phyloP scores from a whole-genome alignment of 345 rosid genomes.

The Boechera retrofracta region DNA sequence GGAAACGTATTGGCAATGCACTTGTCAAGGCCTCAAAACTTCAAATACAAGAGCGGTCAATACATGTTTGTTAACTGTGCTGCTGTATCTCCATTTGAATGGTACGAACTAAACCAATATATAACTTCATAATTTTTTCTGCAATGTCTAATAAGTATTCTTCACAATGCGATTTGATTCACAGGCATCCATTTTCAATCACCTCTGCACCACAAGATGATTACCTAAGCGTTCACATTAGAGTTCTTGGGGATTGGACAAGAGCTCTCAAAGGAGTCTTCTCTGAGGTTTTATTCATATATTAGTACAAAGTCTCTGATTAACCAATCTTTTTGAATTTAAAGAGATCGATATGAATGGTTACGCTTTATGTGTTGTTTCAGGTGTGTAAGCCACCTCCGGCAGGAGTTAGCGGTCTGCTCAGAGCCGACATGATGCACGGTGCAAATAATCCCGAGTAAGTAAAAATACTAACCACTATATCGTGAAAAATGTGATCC shows the following conservation, averaged over 20 bases:
- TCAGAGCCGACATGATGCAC: conserved; percentile 62
- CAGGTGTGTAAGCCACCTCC: conserved; percentile 72
- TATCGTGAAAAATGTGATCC: conserved; percentile 31
- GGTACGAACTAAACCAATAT: conserved; percentile 45
- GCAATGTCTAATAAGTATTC: neutral
- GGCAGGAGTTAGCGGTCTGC: conserved; percentile 68
- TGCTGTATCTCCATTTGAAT: conserved; percentile 85
- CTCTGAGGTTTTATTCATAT: conserved; percentile 52
- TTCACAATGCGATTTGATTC: no score
- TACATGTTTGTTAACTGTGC: conserved; percentile 85
- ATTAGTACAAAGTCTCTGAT: neutral
- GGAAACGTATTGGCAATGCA: conserved; percentile 80
- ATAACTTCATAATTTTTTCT: neutral
- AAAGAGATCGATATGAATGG: conserved; percentile 23
- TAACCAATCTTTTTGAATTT: neutral
- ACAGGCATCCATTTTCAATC: conserved; percentile 91
- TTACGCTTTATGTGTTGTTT: conserved; percentile 11
- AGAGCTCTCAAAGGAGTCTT: conserved; percentile 67
- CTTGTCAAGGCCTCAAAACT: conserved; percentile 78
- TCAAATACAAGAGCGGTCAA: conserved; percentile 84
- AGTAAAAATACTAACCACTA: conserved; percentile 42
- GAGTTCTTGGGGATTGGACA: conserved; percentile 87
- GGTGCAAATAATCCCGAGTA: conserved; percentile 63
- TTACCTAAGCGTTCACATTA: conserved; percentile 74
- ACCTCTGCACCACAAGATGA: conserved; percentile 89